A percentile compares a stretch with the other conserved stretches of the same genome.
phyloP scores from a whole-genome alignment of 176 grass and related monocot species.

The Calamus simplicifolius region DNA sequence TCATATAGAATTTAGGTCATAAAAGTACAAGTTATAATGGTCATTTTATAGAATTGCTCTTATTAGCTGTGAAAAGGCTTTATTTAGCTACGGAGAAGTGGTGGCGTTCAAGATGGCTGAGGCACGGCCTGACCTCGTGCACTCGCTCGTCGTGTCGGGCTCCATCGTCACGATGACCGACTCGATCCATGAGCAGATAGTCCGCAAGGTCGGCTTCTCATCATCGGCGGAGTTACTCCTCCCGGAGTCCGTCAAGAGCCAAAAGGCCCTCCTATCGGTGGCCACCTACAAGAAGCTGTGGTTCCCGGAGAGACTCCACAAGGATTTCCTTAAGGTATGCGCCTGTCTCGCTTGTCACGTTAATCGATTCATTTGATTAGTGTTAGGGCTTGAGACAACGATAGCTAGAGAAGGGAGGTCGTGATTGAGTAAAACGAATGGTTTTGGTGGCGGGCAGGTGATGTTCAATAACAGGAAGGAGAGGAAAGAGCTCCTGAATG shows the following conservation, averaged over 20 bases:
- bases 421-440: no score
- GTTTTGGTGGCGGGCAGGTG: constrained; percentile 22
- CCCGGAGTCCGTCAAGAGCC: constrained; percentile 66
- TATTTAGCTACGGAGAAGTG: no score
- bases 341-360: no score
- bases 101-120: no score
- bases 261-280: constrained; percentile 70
- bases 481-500: constrained; percentile 67
- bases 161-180: constrained; percentile 81
- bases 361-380: neutral
- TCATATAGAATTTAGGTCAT: no score
- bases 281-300: constrained; percentile 52
- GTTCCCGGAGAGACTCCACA: constrained; percentile 63
- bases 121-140: no score
- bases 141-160: constrained; percentile 8
- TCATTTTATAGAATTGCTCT: no score
- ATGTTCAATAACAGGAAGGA: constrained; percentile 89
- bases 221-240: constrained; percentile 68
- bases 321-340: constrained; percentile 66
- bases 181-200: constrained; percentile 38
- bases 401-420: no score
- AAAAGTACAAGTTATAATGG: no score
- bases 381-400: neutral
- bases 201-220: constrained; percentile 47
- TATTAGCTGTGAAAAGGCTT: no score